A percentile compares a stretch with the other conserved stretches of the same genome.
Conservation (phyloP, 2,329 filamentous ascomycete genomes). For the Xylaria hypoxylon region DNA sequence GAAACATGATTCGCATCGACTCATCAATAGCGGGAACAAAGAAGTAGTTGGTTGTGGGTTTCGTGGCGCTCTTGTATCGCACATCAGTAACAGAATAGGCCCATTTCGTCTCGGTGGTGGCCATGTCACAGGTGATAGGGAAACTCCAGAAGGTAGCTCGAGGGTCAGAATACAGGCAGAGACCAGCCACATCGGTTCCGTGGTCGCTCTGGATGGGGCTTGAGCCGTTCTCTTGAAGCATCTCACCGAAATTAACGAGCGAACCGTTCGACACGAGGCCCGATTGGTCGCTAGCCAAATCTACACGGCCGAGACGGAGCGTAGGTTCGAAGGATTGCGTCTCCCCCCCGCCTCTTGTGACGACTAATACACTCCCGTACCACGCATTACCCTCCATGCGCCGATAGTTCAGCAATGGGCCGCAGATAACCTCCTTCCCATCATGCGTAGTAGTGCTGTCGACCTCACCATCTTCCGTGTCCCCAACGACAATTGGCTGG, state of each 20-base stretch:
- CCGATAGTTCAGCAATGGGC: slow-evolving; percentile 82
- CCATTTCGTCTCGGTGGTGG: slow-evolving; percentile 77
- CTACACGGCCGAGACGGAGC: slow-evolving; percentile 63
- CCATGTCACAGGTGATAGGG: slow-evolving; percentile 81
- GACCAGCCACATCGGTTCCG: slow-evolving; percentile 60
- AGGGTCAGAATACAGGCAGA: slow-evolving; percentile 73
- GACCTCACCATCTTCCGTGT: slow-evolving; percentile 49
- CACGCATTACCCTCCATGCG: slow-evolving; percentile 77
- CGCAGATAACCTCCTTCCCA: slow-evolving; percentile 73
- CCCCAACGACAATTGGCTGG: slow-evolving; percentile 63
- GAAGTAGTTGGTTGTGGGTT: slow-evolving; percentile 75
- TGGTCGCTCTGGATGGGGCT: slow-evolving; percentile 59
- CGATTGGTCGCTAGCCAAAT: slow-evolving; percentile 43
- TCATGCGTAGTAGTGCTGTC: slow-evolving; percentile 50
- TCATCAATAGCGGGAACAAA: slow-evolving; percentile 85
- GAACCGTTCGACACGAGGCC: slow-evolving; percentile 48
- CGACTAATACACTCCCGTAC: slow-evolving; percentile 88
- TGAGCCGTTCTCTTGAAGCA: slow-evolving; percentile 46
- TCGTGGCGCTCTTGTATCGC: slow-evolving; percentile 67
- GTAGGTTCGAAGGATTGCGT: slow-evolving; percentile 68
- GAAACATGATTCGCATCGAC: slow-evolving; percentile 98
- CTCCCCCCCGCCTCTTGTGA: slow-evolving; percentile 77
- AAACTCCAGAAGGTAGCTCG: slow-evolving; percentile 94
- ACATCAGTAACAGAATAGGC: slow-evolving; percentile 79
- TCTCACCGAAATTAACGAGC: slow-evolving; percentile 48